Evolutionary conservation across 2,329 filamentous ascomycete species (phyloP), one percentile per base, ranked within the genome.

Genomic region (Penicillium sp.): DNA sequence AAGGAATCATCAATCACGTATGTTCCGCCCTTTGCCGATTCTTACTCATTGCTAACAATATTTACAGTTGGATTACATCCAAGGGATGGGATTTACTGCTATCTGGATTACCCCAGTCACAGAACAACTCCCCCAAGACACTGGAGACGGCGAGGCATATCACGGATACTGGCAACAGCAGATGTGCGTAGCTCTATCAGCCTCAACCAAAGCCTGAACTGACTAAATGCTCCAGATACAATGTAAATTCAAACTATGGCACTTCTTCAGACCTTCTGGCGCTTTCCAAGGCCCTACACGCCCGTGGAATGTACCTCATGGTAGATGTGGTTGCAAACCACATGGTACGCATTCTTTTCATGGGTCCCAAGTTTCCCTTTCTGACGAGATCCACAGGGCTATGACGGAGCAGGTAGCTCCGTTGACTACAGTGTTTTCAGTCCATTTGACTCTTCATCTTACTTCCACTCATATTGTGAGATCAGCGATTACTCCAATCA

Each of bases 381-480:
- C 43, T 60, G 74, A n/a, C n/a, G 16, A 10, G 2, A 10, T n/a
- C 18, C n/a, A 40, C 24, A 75, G 73, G 73, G 72, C 13, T 85
- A 81, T 67, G 71, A 76, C 33, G 83, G 84, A 24, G 72, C 76
- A n/a, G 71, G 74, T 0, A 59, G 63, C 33, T 74, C 76, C 4
- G 79, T 87, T 40, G 80, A 87, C 70, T 88, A 87, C 67, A 77
- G 75, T 58, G 67, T 73, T 16, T 81, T 83, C 46, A 73, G 78
- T 22, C 81, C 84, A 7, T 85, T 88, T 66, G 82, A 88, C 70
- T 74, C 82, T 31, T 59, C 78, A 18, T 79, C 79, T 24, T 87
- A 87, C 65, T 90, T 85, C 73, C 87, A 90, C 69, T 46, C 80
- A 1, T 83, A 81, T 66, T 90, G 88, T 72, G 67, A 69, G 3